These are phyloP conservation scores for Piromyces finnis DNA, from an alignment of 192 early-diverging fungal genomes.

Conservation along the genomic window DNA sequence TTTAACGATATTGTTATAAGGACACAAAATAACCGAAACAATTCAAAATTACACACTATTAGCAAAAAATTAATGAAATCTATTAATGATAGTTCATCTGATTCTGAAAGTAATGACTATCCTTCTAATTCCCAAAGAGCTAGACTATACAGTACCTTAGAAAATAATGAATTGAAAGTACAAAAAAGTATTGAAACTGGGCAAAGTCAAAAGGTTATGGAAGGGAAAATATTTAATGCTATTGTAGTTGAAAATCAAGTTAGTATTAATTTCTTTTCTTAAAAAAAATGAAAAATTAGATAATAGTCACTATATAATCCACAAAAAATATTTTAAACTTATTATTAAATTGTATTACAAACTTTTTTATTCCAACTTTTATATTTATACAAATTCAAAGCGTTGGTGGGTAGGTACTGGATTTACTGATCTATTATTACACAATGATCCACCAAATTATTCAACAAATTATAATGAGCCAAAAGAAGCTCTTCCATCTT, in stretches of 20 bases:
- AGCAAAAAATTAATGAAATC: background rate
- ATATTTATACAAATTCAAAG: too few species aligned
- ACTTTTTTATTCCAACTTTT: too few species aligned
- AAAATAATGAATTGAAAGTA: background rate
- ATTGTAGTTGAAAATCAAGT: background rate
- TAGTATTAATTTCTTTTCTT: background rate
- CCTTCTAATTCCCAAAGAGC: background rate
- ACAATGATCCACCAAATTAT: background rate
- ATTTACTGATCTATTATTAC: background rate
- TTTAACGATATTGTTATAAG: background rate
- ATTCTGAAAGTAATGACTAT: background rate
- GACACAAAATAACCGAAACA: background rate
- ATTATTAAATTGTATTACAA: too few species aligned
- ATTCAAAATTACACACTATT: background rate
- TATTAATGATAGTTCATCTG: background rate
- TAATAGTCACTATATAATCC: too few species aligned
- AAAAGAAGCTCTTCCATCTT: background rate
- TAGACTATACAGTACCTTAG: background rate
- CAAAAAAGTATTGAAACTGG: background rate
- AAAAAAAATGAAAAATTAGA: too few species aligned
- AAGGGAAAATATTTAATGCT: background rate
- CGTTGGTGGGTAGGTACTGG: background rate
- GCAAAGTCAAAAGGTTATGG: background rate
- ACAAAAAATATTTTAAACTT: too few species aligned
- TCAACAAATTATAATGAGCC: background rate